phyloP scores from a whole-genome alignment of 2,329 filamentous ascomycete species.

The Macrophomina phaseolina region DNA sequence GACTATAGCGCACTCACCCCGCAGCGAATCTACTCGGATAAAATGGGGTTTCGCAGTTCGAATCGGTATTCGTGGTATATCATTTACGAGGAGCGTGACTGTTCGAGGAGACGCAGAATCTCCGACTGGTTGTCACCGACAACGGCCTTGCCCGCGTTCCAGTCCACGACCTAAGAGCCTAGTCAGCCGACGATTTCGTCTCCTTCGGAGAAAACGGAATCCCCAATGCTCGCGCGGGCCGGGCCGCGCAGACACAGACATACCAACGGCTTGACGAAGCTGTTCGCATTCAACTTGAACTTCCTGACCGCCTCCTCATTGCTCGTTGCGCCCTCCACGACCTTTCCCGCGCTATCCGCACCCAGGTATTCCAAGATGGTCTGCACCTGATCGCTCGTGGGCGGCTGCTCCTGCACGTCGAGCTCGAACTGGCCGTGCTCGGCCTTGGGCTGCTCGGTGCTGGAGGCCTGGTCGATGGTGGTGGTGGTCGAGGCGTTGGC shows the following conservation, averaged over 20 bases:
- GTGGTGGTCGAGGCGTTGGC: conserved; percentile 70
- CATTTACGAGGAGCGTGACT: conserved; percentile 44
- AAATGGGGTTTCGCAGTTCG: neutral
- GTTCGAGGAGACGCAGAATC: conserved; percentile 80
- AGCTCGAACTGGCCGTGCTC: conserved; percentile 80
- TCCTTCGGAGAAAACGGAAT: too few species aligned
- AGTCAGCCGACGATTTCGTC: neutral
- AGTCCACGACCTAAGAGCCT: conserved; percentile 70
- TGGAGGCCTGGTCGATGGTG: conserved; percentile 75
- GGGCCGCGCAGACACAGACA: conserved; percentile 38
- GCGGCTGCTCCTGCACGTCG: conserved; percentile 78
- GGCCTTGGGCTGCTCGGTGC: conserved; percentile 64
- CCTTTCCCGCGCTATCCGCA: conserved; percentile 61
- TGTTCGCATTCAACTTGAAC: conserved; percentile 71
- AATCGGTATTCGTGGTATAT: neutral
- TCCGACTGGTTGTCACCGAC: conserved; percentile 83
- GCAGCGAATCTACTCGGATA: neutral
- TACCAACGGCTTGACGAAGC: conserved; percentile 79
- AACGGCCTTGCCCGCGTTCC: conserved; percentile 85
- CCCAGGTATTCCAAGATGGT: conserved; percentile 86
- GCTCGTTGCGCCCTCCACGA: conserved; percentile 76
- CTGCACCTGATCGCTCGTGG: conserved; percentile 81
- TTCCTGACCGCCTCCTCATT: conserved; percentile 79
- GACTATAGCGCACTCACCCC: neutral
- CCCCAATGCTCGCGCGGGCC: neutral